Conservation (phyloP, 768 basidiomycete genomes). For the Dioszegia crocea region DNA sequence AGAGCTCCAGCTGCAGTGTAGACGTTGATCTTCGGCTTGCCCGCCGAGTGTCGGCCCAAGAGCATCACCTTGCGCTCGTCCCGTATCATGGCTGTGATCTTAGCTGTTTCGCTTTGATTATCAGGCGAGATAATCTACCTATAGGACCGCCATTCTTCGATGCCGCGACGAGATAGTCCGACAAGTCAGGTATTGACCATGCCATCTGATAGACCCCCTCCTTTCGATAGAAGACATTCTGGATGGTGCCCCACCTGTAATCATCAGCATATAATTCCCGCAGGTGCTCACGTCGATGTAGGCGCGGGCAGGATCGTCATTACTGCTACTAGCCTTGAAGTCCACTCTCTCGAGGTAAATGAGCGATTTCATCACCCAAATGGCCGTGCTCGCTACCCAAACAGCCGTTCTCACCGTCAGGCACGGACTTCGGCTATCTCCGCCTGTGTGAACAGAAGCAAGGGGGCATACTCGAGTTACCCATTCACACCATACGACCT, state of each 20-base stretch:
- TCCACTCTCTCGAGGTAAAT: too few relatives aligned
- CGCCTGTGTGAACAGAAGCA: background rate
- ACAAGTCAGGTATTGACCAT: conserved; percentile 71
- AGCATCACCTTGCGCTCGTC: conserved; percentile 76
- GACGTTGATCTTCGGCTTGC: conserved; percentile 78
- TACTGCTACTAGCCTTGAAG: too few relatives aligned
- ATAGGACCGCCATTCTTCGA: conserved; percentile 85
- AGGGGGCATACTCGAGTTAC: too few relatives aligned
- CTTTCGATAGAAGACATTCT: conserved; percentile 75
- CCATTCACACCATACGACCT: too few relatives aligned
- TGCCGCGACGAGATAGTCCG: conserved; percentile 73
- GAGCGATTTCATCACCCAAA: background rate
- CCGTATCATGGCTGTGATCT: conserved; percentile 69
- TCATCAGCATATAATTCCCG: background rate
- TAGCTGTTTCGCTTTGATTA: background rate
- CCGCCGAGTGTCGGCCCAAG: conserved; percentile 57
- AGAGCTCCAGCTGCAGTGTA: conserved; percentile 79
- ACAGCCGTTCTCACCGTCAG: background rate
- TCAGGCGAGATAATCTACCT: conserved; percentile 61
- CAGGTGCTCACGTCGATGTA: conserved; percentile 12
- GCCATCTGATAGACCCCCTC: conserved; percentile 78
- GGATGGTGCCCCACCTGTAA: conserved; percentile 80
- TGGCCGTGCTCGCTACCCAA: background rate
- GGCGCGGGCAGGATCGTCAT: conserved; percentile 13
- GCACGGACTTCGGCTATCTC: background rate